These are phyloP conservation scores for Aspergillus latus DNA, from an alignment of 2,329 filamentous ascomycete species.

Conservation along the genomic window DNA sequence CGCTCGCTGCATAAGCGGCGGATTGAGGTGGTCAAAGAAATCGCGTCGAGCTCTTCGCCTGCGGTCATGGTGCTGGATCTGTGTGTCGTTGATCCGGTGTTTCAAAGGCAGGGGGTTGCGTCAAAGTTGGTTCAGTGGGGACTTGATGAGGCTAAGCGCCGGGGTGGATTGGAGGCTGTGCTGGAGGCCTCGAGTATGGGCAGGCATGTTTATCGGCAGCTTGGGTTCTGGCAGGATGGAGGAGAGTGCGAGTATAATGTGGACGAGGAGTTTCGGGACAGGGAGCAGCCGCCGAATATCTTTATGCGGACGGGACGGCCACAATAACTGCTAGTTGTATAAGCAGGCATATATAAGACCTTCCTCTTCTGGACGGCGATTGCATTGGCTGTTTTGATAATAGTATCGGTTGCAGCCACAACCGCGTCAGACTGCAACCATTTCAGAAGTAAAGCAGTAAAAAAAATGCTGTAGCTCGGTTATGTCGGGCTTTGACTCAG, in stretches of 20 bases:
- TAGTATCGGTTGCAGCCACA: too few species aligned
- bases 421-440: too few species aligned
- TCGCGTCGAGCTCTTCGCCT: slow-evolving; percentile 30
- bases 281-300: slow-evolving; percentile 44
- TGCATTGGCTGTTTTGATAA: too few species aligned
- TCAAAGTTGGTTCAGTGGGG: slow-evolving; percentile 51
- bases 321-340: neutral
- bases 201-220: slow-evolving; percentile 46
- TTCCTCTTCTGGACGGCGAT: too few species aligned
- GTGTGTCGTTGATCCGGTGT: slow-evolving; percentile 56
- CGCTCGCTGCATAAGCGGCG: slow-evolving; percentile 38
- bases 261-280: slow-evolving; percentile 44
- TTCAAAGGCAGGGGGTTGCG: slow-evolving; percentile 53
- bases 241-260: slow-evolving; percentile 46
- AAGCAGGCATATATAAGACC: too few species aligned
- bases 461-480: too few species aligned
- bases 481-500: too few species aligned
- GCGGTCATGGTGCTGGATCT: slow-evolving; percentile 53
- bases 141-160: slow-evolving; percentile 22
- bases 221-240: slow-evolving; percentile 48
- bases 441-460: too few species aligned
- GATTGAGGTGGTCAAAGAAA: slow-evolving; percentile 42
- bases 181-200: slow-evolving; percentile 54
- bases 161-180: slow-evolving; percentile 48
- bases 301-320: slow-evolving; percentile 46